Evolutionary conservation across 2,329 filamentous ascomycete genomes (phyloP).

Genomic region (Apiospora marii): DNA sequence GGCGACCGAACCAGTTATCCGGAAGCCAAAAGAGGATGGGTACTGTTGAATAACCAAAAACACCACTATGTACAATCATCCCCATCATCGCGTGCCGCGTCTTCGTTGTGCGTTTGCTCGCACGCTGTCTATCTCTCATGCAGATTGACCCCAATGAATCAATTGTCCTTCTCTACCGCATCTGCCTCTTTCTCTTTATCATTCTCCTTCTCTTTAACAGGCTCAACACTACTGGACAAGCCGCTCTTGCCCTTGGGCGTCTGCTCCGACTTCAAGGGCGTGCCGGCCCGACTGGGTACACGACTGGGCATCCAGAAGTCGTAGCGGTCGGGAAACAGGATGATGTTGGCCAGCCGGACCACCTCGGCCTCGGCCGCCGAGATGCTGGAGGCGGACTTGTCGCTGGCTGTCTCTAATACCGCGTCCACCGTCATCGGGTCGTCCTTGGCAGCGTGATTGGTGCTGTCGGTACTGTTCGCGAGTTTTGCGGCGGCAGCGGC

Average conservation of each 20-base stretch:
- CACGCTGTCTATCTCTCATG: neutral
- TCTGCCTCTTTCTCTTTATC: neutral
- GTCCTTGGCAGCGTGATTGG: constrained; percentile 30
- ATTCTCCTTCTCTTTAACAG: neutral
- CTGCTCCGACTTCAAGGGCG: neutral
- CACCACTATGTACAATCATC: neutral
- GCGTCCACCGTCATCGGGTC: constrained; percentile 28
- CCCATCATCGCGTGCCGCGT: neutral
- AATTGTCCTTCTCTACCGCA: neutral
- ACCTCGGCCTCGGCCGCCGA: constrained; percentile 59
- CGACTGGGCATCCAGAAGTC: constrained; percentile 56
- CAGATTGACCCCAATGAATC: neutral
- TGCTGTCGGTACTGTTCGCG: neutral
- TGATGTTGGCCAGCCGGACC: constrained; percentile 62
- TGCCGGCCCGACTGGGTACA: constrained; percentile 24
- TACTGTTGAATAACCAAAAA: neutral
- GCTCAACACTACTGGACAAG: neutral
- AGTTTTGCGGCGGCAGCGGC: constrained; percentile 4
- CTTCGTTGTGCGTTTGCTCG: neutral
- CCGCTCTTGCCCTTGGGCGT: neutral
- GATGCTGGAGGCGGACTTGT: constrained; percentile 37
- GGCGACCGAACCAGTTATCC: neutral
- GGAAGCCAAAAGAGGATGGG: neutral
- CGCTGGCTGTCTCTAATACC: constrained; percentile 30
- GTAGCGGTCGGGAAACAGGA: constrained; percentile 62